Evolutionary conservation across 108 stramenopile species (phyloP), one percentile per base, ranked within the genome.

Genomic region (Nitzschia inconspicua): DNA sequence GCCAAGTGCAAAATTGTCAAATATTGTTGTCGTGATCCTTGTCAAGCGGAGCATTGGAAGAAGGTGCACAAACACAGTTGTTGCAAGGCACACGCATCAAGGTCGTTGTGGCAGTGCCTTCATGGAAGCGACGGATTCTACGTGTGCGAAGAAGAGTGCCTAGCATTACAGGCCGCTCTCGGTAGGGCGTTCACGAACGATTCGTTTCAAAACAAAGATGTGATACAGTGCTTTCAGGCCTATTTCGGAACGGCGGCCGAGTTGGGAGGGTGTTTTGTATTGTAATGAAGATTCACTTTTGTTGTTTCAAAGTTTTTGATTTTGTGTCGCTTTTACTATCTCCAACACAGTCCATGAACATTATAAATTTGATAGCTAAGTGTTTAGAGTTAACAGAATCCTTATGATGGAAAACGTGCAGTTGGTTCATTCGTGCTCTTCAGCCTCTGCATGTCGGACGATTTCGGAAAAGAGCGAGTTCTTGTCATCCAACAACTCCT

Each of bases 401-500:
- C n/a, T n/a, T n/a, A n/a, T n/a, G n/a, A n/a, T n/a, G n/a, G n/a
- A n/a, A n/a, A n/a, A n/a, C n/a, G n/a, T n/a, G n/a, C n/a, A n/a
- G n/a, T n/a, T n/a, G n/a, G 37, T 13, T 13, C 13, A 39, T 30
- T 29, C 27, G 16, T 57, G 26, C 19, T 67, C 29, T 20, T 77
- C 75, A 13, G 68, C 57, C 37, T 81, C 47, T 1, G 83, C 74
- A 55, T 84, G 82, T 23, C 74, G 69, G 19, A 94, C 89, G 55
- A 94, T 87, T 25, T 88, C 84, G 18, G 77, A 73, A 59, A 94
- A 96, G 32, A 87, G 34, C 9, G 88, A 82, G 13, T 61, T 47
- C 30, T 86, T 63, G 52, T 88, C 72, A 27, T 69, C 50, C 44
- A 98, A 72, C 6, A 98, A 85, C 31, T 88, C 78, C 10, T 89